These are phyloP conservation scores for Colletotrichum higginsianum DNA, from an alignment of 2,329 filamentous ascomycete genomes.

Conservation along the genomic window DNA sequence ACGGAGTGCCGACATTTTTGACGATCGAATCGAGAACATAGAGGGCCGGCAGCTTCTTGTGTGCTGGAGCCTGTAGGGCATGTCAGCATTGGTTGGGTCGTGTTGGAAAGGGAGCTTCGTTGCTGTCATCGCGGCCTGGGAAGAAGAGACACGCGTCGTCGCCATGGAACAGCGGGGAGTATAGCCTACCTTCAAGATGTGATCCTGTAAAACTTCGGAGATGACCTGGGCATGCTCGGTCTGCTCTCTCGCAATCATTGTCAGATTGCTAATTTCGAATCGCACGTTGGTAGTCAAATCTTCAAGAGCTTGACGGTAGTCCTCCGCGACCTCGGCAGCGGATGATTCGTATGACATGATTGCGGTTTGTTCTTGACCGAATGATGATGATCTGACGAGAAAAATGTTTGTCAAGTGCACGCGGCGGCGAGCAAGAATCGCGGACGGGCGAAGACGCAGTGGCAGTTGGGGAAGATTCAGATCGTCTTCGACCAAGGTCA, in stretches of 20 bases:
- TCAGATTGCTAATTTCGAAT: constrained; percentile 97
- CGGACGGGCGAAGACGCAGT: constrained; percentile 19
- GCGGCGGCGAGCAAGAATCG: constrained; percentile 35
- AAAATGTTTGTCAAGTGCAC: constrained; percentile 37
- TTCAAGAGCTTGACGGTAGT: constrained; percentile 93
- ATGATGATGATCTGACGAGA: constrained; percentile 5
- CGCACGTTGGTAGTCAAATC: constrained; percentile 92
- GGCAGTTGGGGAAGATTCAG: constrained; percentile 31
- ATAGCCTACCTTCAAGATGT: constrained; percentile 90
- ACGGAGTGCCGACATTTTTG: constrained; percentile 98
- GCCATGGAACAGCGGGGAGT: neutral
- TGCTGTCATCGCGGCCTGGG: neutral
- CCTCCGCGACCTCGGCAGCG: constrained; percentile 90
- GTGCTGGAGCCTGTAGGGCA: constrained; percentile 79
- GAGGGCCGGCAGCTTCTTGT: constrained; percentile 93
- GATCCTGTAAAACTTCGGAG: constrained; percentile 89
- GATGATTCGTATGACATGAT: constrained; percentile 66
- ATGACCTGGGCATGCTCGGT: constrained; percentile 96
- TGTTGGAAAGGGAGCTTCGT: neutral
- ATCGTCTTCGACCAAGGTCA: constrained; percentile 17
- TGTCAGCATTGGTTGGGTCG: constrained; percentile 54
- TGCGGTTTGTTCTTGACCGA: constrained; percentile 18
- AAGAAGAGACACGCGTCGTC: neutral
- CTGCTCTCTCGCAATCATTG: constrained; percentile 96
- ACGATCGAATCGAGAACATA: constrained; percentile 98